Conservation (phyloP, 345 rosid genomes). For the Alliaria petiolata region DNA sequence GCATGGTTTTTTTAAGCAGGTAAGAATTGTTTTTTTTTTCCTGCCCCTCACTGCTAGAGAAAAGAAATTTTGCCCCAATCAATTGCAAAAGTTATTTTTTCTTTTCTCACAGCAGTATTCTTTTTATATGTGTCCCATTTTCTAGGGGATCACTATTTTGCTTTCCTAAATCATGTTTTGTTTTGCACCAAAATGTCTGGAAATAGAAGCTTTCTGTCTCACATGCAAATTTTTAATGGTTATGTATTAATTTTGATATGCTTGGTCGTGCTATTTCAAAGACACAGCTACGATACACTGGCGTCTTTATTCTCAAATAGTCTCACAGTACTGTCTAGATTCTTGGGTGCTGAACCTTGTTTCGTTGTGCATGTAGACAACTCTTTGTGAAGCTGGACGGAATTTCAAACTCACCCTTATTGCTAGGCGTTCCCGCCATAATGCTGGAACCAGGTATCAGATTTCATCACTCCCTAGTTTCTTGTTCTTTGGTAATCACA, state of each 20-base stretch:
- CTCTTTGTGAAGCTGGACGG: constrained; percentile 72
- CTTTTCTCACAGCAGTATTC: background rate
- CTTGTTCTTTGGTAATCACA: background rate
- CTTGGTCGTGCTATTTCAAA: constrained; percentile 4
- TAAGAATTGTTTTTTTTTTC: constrained; percentile 32
- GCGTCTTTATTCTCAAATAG: background rate
- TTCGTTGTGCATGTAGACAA: constrained; percentile 47
- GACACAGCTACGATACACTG: background rate
- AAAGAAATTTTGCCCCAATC: background rate
- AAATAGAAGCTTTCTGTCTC: background rate
- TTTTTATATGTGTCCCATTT: background rate
- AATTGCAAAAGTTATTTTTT: background rate
- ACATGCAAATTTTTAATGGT: background rate
- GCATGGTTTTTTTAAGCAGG: constrained; percentile 97
- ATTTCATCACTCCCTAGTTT: constrained; percentile 2
- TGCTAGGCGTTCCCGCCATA: constrained; percentile 98
- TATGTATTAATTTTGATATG: background rate
- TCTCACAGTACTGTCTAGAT: background rate
- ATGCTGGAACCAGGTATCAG: constrained; percentile 91
- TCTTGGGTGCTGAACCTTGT: constrained; percentile 20
- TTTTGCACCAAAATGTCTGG: background rate
- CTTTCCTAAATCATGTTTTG: background rate
- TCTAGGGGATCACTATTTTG: background rate
- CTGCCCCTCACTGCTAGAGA: constrained; percentile 12
- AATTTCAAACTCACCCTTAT: constrained; percentile 77